A percentile compares a stretch with the other conserved stretches of the same genome.
Evolutionary conservation across 2,329 filamentous ascomycete species (phyloP).

Genomic region (Colletotrichum acutatum): DNA sequence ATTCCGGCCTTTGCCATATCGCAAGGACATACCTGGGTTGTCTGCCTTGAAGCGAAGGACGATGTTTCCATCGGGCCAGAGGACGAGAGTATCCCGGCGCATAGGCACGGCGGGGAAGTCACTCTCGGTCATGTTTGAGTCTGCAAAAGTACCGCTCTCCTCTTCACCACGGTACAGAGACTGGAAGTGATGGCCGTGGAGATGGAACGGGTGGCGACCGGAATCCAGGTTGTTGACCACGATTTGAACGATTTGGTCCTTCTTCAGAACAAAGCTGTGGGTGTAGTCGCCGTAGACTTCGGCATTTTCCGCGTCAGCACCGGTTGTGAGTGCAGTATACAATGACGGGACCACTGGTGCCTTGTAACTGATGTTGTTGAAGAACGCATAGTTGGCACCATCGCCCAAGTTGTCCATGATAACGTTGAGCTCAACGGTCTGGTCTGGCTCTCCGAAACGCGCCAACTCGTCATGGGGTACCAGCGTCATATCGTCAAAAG

Average conservation of each 20-base stretch:
- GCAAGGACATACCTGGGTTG: conserved; percentile 66
- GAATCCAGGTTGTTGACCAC: conserved; percentile 80
- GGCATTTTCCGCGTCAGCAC: conserved; percentile 68
- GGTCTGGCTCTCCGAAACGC: conserved; percentile 70
- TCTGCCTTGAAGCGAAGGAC: conserved; percentile 74
- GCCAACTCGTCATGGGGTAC: conserved; percentile 74
- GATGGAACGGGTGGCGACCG: conserved; percentile 79
- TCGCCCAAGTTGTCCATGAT: conserved; percentile 71
- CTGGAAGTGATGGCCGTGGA: conserved; percentile 84
- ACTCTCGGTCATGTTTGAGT: conserved; percentile 54
- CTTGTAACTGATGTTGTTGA: conserved; percentile 83
- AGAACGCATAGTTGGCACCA: conserved; percentile 71
- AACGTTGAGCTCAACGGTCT: conserved; percentile 71
- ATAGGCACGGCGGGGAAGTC: conserved; percentile 67
- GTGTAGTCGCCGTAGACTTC: conserved; percentile 74
- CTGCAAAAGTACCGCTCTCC: conserved; percentile 66
- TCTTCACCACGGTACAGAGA: conserved; percentile 69
- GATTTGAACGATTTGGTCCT: conserved; percentile 77
- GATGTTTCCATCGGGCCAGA: conserved; percentile 74
- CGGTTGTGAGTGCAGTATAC: conserved; percentile 77
- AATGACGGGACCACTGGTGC: conserved; percentile 81
- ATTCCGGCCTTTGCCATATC: neutral
- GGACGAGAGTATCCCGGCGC: conserved; percentile 74
- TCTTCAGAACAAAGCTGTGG: conserved; percentile 74
- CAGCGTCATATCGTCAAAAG: conserved; percentile 79